Base-by-base conservation (phyloP, 176 grass and related monocot species). In the Paspalum vaginatum region DNA sequence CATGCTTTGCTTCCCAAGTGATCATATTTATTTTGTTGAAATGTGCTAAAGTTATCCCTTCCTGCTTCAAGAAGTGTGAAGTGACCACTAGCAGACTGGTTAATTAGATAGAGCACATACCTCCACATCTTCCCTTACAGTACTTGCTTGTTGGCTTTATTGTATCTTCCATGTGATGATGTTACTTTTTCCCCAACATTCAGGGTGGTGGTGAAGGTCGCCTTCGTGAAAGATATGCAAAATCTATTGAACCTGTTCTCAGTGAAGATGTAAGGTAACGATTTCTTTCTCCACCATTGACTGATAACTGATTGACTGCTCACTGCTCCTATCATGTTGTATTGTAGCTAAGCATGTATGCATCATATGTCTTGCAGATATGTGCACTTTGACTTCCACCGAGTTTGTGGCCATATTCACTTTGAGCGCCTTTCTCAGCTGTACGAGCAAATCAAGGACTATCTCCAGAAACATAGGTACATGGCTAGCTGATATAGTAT, bases 331-430 rank as follows among this genome's bases (percentile, higher is more conserved):
- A 65, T 63, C 4, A 7, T 39, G 44, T 50, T 58, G 52, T 77
- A 78, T 37, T 83, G 26, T 59, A 63, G 4, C 17, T 80, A 80
- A 79, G 59, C 20, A 68, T 68, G 48, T 39, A 48, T 89, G 49
- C 25, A 80, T 87, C 64, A 57, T 41, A 6, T 26, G 22, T 79
- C 51, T 79, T 81, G 78, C 78, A 98, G 96, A 88, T 98, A 98
- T 82, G 54, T 98, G 56, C 96, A 95, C 87, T 95, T 95, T 61
- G 96, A 98, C 72, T 98, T 98, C 66, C 96, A 98, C 86, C 84
- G 65, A 69, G 89, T 98, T 71, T 98, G 96, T 38, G 96, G 96
- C 6, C 92, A 98, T 87, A 68, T 93, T 79, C 96, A 98, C 73
- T 98, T 98, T 61, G 96, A 95, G 60, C 96, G 86, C n/a, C 96